Conservation (phyloP, 1,139 yeast species). For the Geotrichum citri-aurantii region DNA sequence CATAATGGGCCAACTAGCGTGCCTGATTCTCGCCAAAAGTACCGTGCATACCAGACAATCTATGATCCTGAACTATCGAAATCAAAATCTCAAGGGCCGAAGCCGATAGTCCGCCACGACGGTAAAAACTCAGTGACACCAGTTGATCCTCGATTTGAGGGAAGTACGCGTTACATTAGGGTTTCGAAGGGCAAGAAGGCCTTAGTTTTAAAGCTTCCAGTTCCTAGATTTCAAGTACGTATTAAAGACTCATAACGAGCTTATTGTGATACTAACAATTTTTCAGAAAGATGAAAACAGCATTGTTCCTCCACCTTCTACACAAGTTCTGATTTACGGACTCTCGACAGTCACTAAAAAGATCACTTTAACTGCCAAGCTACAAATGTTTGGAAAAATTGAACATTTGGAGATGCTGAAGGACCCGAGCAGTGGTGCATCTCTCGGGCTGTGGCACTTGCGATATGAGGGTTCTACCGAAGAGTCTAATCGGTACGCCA, state of each 20-base stretch:
- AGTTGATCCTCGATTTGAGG: conserved; percentile 15
- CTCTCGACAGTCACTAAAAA: conserved; percentile 47
- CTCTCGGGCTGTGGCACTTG: conserved; percentile 67
- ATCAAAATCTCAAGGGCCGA: conserved; percentile 39
- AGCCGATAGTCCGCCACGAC: conserved; percentile 33
- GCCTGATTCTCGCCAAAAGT: neutral
- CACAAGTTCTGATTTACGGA: conserved; percentile 66
- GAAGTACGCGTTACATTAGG: conserved; percentile 24
- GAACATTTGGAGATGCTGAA: conserved; percentile 52
- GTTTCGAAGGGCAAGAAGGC: conserved; percentile 31
- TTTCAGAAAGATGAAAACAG: conserved; percentile 53
- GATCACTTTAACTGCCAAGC: conserved; percentile 46
- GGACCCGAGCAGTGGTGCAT: conserved; percentile 75
- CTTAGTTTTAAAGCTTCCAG: conserved; percentile 40
- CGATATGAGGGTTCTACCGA: conserved; percentile 48
- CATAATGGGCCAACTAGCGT: neutral
- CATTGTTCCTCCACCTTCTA: conserved; percentile 68
- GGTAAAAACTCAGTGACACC: conserved; percentile 12
- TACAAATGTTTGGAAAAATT: conserved; percentile 58
- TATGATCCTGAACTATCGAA: conserved; percentile 56
- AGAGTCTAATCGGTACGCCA: conserved; percentile 48
- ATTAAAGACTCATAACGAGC: neutral
- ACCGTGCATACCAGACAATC: conserved; percentile 24
- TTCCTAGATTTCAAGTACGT: conserved; percentile 42
- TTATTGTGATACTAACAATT: neutral